These are phyloP conservation scores for Pinus albicaulis DNA, from an alignment of 75 land plant genomes.

Conservation along the genomic window DNA sequence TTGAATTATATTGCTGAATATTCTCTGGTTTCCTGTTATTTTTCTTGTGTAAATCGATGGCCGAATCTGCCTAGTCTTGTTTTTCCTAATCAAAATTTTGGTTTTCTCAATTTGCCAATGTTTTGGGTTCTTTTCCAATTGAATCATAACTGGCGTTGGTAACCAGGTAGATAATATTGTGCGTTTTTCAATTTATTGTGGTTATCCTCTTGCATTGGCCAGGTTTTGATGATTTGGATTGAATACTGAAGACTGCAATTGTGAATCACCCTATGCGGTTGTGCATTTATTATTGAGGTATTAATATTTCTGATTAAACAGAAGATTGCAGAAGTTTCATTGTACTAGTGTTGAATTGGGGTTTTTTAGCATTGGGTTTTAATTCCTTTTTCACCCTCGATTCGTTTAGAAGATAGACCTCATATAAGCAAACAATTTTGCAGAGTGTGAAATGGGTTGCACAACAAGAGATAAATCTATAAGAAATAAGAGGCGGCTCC, in stretches of 20 bases:
- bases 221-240: slow-evolving; percentile 9
- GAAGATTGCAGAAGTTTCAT: background rate
- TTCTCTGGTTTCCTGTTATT: too few species aligned
- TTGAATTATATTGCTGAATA: too few species aligned
- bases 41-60: too few species aligned
- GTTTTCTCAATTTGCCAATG: background rate
- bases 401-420: background rate
- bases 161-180: background rate
- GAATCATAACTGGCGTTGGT: background rate
- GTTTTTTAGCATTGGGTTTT: background rate
- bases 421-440: background rate
- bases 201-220: background rate
- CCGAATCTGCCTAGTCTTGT: too few species aligned
- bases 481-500: slow-evolving; percentile 8
- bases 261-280: background rate
- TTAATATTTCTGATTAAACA: background rate
- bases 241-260: background rate
- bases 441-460: slow-evolving; percentile 3
- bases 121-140: background rate
- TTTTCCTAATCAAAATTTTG: too few species aligned
- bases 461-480: slow-evolving; percentile 7
- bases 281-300: background rate
- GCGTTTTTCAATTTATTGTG: background rate
- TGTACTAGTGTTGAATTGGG: background rate
- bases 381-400: background rate